These are phyloP conservation scores for Notholithocarpus densiflorus DNA, from an alignment of 306 rosid species.

Conservation along the genomic window DNA sequence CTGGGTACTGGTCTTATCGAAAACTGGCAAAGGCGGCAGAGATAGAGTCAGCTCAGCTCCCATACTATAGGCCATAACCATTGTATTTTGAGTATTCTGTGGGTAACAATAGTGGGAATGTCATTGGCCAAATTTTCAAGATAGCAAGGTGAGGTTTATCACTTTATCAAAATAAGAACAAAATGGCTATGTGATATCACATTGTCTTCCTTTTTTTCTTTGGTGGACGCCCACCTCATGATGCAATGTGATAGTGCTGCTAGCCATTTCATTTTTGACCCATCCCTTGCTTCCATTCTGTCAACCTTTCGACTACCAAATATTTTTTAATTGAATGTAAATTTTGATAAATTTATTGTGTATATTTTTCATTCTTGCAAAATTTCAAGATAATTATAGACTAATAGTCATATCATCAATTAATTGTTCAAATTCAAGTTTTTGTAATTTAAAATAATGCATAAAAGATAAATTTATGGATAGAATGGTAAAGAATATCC, in stretches of 20 bases:
- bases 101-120: background rate
- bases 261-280: background rate
- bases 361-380: rapidly evolving
- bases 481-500: no score
- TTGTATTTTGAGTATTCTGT: background rate
- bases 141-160: no score
- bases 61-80: background rate
- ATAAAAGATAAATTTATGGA: no score
- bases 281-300: background rate
- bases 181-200: background rate
- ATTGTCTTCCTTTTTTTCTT: no score
- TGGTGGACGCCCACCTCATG: background rate
- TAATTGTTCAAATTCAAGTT: no score
- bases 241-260: background rate
- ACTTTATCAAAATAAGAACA: no score
- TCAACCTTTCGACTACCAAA: rapidly evolving
- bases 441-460: no score
- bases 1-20: background rate
- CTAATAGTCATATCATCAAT: no score
- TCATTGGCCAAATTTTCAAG: no score
- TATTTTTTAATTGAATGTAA: no score
- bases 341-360: no score
- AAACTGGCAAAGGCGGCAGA: background rate
- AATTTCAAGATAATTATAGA: no score
- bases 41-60: background rate